phyloP scores from a whole-genome alignment of 2,329 filamentous ascomycete genomes.

The Cladosporium velox region DNA sequence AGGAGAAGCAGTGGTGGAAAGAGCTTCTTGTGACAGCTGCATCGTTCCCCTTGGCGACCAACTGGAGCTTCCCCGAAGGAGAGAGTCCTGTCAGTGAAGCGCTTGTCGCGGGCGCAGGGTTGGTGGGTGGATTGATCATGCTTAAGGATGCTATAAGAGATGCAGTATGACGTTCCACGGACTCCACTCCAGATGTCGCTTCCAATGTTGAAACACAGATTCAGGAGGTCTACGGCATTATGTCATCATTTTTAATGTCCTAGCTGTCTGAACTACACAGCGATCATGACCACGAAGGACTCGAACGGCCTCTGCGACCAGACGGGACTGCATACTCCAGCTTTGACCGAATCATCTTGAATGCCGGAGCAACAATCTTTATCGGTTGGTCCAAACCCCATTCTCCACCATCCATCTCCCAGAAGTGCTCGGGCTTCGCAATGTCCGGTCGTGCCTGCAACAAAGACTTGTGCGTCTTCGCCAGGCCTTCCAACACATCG shows the following conservation, averaged over 20 bases:
- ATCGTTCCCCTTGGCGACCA: conserved; percentile 79
- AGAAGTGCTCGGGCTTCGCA: background rate
- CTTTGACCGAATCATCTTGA: conserved; percentile 7
- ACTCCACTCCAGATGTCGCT: background rate
- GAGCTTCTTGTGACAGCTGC: conserved; percentile 69
- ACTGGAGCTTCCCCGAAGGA: conserved; percentile 78
- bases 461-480: background rate
- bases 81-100: conserved; percentile 56
- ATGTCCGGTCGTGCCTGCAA: background rate
- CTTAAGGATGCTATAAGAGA: conserved; percentile 50
- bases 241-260: background rate
- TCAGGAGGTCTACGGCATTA: background rate
- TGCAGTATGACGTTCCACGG: conserved; percentile 29
- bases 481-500: background rate
- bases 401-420: conserved; percentile 8
- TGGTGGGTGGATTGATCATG: conserved; percentile 48
- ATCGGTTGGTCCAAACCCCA: conserved; percentile 1
- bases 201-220: background rate
- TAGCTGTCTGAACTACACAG: background rate
- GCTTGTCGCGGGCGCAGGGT: conserved; percentile 41
- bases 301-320: conserved; percentile 3
- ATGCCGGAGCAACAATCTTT: background rate
- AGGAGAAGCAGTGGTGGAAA: conserved; percentile 59
- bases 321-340: background rate
- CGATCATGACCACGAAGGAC: background rate